A percentile compares a stretch with the other conserved stretches of the same genome.
phyloP scores from a whole-genome alignment of 78 protist genomes.

The Isochrysis galbana region DNA sequence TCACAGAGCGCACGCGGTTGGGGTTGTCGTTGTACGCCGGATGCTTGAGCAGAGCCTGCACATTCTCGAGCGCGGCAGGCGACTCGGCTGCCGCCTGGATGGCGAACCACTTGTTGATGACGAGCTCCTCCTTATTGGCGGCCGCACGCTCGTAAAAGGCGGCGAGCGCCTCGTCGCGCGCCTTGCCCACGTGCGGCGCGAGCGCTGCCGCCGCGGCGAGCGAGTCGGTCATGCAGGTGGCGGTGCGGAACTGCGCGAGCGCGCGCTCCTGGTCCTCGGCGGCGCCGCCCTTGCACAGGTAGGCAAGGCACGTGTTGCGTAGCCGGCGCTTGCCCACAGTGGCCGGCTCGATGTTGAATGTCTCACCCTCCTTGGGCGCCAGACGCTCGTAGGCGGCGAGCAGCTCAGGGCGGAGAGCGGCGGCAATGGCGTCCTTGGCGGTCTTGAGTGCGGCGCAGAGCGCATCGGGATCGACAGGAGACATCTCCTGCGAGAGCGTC shows the following conservation, averaged over 20 bases:
- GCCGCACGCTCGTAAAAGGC: constrained; percentile 10
- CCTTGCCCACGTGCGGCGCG: neutral
- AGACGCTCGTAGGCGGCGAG: neutral
- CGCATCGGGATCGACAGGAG: neutral
- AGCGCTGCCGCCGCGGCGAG: neutral
- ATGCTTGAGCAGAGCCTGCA: neutral
- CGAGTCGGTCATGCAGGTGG: constrained; percentile 31
- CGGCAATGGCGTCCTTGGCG: neutral
- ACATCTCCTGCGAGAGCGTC: neutral
- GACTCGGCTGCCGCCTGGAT: neutral
- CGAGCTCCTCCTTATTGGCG: constrained; percentile 32
- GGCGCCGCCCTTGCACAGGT: neutral
- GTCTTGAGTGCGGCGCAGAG: neutral
- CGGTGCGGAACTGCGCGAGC: neutral
- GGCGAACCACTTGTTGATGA: constrained; percentile 46
- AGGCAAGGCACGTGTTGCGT: constrained; percentile 19
- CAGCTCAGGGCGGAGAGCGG: neutral
- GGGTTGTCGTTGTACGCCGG: constrained; percentile 27
- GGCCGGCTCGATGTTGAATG: neutral
- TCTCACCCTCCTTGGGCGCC: neutral
- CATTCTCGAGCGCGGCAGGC: neutral
- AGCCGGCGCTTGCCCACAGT: constrained; percentile 14
- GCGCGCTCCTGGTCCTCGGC: neutral
- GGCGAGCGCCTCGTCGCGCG: neutral
- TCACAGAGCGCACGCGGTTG: constrained; percentile 44